These are phyloP conservation scores for Stemphylium vesicarium DNA, from an alignment of 2,329 filamentous ascomycete genomes.

Conservation along the genomic window DNA sequence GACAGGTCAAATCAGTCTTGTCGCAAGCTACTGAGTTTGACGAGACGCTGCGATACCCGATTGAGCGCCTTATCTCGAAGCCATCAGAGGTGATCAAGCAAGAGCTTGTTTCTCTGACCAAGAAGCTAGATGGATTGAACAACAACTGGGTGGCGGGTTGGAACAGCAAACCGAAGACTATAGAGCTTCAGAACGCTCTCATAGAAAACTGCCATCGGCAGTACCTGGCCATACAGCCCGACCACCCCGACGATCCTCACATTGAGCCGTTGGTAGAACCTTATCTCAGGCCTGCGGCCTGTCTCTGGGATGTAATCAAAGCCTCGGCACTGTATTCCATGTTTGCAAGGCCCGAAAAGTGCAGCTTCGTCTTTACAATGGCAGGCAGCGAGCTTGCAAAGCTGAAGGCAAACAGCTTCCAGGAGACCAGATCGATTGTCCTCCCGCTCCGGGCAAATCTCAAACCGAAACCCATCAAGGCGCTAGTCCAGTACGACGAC, in stretches of 20 bases:
- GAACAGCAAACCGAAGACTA: not conserved
- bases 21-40: conserved; percentile 30
- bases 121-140: conserved; percentile 4
- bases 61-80: not conserved
- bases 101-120: conserved; percentile 15
- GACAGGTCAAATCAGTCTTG: conserved; percentile 33
- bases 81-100: conserved; percentile 5
- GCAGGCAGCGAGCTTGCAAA: conserved; percentile 50
- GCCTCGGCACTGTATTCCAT: conserved; percentile 52
- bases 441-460: conserved; percentile 33
- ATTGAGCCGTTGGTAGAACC: conserved; percentile 21
- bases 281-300: conserved; percentile 17
- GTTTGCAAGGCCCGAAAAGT: conserved; percentile 22
- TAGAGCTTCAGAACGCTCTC: conserved; percentile 16
- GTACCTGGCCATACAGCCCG: conserved; percentile 31
- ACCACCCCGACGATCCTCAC: conserved; percentile 10
- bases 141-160: conserved; percentile 12
- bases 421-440: conserved; percentile 21
- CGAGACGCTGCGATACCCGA: conserved; percentile 24
- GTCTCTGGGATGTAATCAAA: conserved; percentile 54
- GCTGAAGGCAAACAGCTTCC: conserved; percentile 39
- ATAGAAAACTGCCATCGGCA: conserved; percentile 26
- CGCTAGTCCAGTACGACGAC: conserved; percentile 11
- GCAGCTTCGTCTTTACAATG: conserved; percentile 47
- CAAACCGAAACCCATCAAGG: conserved; percentile 41